Conservation (phyloP, 176 grass and related monocot species). For the Cenchrus purpureus region DNA sequence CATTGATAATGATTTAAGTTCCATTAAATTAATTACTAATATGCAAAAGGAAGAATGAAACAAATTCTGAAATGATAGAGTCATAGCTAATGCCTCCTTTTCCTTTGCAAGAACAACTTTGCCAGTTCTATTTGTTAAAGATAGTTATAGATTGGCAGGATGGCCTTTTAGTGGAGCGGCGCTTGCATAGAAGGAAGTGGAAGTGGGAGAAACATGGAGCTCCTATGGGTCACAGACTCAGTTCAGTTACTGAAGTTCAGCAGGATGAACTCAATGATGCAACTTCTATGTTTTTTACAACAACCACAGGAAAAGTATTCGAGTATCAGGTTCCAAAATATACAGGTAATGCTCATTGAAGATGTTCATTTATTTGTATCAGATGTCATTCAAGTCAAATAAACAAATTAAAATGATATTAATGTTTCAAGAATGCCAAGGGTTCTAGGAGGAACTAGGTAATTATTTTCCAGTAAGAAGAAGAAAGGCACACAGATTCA, state of each 20-base stretch:
- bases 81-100: neutral
- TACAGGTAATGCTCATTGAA: conserved; percentile 49
- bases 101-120: conserved; percentile 11
- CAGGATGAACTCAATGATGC: conserved; percentile 59
- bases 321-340: conserved; percentile 76
- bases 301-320: conserved; percentile 78
- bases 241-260: conserved; percentile 75
- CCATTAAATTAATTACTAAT: conserved; percentile 12
- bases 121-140: conserved; percentile 52
- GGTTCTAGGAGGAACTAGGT: neutral
- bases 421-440: conserved; percentile 1
- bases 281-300: conserved; percentile 70
- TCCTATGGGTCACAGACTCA: conserved; percentile 64
- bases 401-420: neutral
- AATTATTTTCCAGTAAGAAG: neutral
- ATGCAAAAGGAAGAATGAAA: neutral
- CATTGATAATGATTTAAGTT: conserved; percentile 4
- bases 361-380: conserved; percentile 10
- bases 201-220: conserved; percentile 88
- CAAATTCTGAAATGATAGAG: neutral
- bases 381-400: conserved; percentile 12
- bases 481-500: neutral
- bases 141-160: conserved; percentile 92
- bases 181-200: conserved; percentile 96
- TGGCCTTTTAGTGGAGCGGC: conserved; percentile 93